phyloP scores from a whole-genome alignment of 2,329 filamentous ascomycete genomes.

The Alternaria alternata region DNA sequence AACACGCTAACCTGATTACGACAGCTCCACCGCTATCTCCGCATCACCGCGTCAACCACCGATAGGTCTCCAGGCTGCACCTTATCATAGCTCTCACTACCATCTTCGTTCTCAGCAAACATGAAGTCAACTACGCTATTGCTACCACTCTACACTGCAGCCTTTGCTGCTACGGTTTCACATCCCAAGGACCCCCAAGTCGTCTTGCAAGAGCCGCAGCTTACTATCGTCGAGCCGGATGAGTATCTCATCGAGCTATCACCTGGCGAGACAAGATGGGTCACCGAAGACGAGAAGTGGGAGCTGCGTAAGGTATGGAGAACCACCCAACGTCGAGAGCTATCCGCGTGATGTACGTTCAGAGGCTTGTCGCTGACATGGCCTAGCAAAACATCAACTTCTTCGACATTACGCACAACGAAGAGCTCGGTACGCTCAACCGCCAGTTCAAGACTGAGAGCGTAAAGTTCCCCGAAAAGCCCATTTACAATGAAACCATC shows the following conservation, averaged over 20 bases:
- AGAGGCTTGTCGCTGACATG: conserved; percentile 28
- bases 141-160: conserved; percentile 43
- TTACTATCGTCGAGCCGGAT: conserved; percentile 40
- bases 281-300: conserved; percentile 97
- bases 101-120: conserved; percentile 16
- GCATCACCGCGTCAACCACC: conserved; percentile 22
- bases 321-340: background rate
- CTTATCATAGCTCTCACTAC: background rate
- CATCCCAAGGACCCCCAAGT: conserved; percentile 38
- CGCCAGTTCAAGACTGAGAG: conserved; percentile 46
- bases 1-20: conserved; percentile 9
- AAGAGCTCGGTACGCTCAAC: conserved; percentile 65
- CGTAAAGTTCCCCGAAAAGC: conserved; percentile 72
- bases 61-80: conserved; percentile 5
- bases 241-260: conserved; percentile 76
- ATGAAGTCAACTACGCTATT: conserved; percentile 48
- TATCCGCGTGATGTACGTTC: background rate
- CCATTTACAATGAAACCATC: conserved; percentile 71
- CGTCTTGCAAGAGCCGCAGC: conserved; percentile 40
- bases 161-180: conserved; percentile 38
- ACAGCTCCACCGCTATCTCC: conserved; percentile 16
- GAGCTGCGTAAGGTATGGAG: conserved; percentile 76
- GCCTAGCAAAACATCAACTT: conserved; percentile 81
- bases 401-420: conserved; percentile 89
- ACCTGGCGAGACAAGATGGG: conserved; percentile 84